These are phyloP conservation scores for Eucalyptus polybractea DNA, from an alignment of 345 rosid genomes.

Conservation along the genomic window DNA sequence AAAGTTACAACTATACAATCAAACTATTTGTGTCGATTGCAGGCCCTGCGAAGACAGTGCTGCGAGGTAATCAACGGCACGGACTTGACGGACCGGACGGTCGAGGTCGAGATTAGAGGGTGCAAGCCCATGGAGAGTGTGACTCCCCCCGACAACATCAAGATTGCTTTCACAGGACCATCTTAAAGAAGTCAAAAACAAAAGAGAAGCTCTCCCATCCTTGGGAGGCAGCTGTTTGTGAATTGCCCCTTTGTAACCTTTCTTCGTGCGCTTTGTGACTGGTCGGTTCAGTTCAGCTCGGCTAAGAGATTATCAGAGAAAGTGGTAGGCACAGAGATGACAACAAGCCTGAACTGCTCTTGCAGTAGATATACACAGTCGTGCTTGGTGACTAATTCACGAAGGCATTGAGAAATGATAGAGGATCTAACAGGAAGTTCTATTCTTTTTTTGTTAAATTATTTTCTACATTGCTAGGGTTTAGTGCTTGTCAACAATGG, in stretches of 20 bases:
- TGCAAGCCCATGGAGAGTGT: conserved; percentile 53
- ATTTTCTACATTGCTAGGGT: background rate
- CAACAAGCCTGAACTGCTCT: background rate
- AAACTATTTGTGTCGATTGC: background rate
- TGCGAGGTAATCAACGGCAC: conserved; percentile 34
- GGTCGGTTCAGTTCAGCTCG: background rate
- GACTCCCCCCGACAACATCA: conserved; percentile 17
- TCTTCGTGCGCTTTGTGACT: background rate
- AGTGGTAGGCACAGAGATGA: background rate
- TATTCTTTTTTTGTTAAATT: background rate
- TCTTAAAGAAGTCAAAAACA: background rate
- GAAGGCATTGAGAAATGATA: background rate
- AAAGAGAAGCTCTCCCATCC: background rate
- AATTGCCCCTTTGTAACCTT: background rate
- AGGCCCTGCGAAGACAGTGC: conserved; percentile 85
- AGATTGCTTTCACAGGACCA: background rate
- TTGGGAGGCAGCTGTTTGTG: background rate
- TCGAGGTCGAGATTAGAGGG: conserved; percentile 47
- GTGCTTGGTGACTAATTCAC: background rate
- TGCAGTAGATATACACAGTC: background rate
- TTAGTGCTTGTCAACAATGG: background rate
- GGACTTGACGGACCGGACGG: background rate
- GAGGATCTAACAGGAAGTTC: background rate
- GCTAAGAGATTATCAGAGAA: background rate
- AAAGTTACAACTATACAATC: background rate